These are phyloP conservation scores for Kodamaea fungicola DNA, from an alignment of 1,139 yeast genomes.

Conservation along the genomic window DNA sequence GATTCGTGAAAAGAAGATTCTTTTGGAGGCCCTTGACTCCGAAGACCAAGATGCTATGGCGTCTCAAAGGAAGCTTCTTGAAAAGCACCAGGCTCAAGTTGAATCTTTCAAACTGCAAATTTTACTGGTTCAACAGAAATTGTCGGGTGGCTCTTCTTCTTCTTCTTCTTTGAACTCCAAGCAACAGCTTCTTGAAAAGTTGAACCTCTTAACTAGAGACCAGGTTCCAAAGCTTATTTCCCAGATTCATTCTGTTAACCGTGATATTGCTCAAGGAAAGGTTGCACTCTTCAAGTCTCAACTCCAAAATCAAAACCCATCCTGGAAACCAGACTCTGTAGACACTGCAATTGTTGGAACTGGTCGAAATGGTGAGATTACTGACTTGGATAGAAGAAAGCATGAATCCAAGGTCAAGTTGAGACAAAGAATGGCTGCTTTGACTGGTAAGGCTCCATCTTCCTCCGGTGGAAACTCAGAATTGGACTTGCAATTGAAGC, in stretches of 20 bases:
- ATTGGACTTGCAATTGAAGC: constrained; percentile 52
- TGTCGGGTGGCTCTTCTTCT: constrained; percentile 24
- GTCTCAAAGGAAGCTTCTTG: constrained; percentile 17
- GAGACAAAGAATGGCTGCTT: constrained; percentile 84
- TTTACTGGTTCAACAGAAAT: constrained; percentile 48
- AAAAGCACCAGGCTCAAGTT: constrained; percentile 45
- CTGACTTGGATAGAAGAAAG: constrained; percentile 76
- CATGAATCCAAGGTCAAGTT: constrained; percentile 75
- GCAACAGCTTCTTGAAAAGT: constrained; percentile 43
- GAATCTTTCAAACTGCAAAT: constrained; percentile 64
- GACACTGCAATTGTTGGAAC: constrained; percentile 64
- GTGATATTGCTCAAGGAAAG: constrained; percentile 64
- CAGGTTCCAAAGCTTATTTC: constrained; percentile 67
- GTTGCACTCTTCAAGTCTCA: constrained; percentile 57
- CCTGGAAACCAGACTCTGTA: constrained; percentile 45
- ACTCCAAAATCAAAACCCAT: constrained; percentile 61
- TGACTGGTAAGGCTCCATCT: constrained; percentile 66
- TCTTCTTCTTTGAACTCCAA: constrained; percentile 36
- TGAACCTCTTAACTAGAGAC: constrained; percentile 55
- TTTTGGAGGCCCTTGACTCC: constrained; percentile 70
- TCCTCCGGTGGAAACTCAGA: constrained; percentile 41
- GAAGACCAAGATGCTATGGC: constrained; percentile 51
- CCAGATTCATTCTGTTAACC: constrained; percentile 60
- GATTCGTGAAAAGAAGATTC: constrained; percentile 65
- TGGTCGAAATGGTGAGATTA: constrained; percentile 80